These are phyloP conservation scores for Dichomitus squalens DNA, from an alignment of 1,284 basidiomycete genomes.

Conservation along the genomic window DNA sequence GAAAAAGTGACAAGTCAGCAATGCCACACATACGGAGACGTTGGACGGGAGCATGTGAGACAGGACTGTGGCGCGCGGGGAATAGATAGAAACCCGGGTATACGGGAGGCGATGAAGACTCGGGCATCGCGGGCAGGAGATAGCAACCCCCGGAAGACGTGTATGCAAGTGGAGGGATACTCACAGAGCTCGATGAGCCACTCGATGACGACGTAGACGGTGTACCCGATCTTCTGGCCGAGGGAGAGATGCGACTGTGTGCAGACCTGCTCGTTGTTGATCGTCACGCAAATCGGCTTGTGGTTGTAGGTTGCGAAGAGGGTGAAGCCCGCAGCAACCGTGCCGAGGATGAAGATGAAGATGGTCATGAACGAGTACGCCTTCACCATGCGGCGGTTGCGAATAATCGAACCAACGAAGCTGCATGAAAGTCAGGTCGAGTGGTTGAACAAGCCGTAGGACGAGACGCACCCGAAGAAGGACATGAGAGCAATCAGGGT, in stretches of 20 bases:
- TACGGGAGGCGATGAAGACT: not conserved
- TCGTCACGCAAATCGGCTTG: slow-evolving; percentile 27
- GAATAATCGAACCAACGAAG: slow-evolving; percentile 50
- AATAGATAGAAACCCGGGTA: not conserved
- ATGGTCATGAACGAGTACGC: slow-evolving; percentile 48
- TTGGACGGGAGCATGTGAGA: not conserved
- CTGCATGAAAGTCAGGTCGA: slow-evolving; percentile 29
- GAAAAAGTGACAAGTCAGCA: slow-evolving; percentile 7
- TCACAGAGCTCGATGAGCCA: slow-evolving; percentile 55
- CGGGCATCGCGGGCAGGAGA: not conserved
- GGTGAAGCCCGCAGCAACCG: slow-evolving; percentile 48
- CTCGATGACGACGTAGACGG: slow-evolving; percentile 33
- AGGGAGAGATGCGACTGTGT: slow-evolving; percentile 23
- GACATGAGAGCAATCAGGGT: slow-evolving; percentile 50
- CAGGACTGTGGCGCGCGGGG: not conserved
- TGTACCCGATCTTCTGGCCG: slow-evolving; percentile 31
- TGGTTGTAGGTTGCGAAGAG: slow-evolving; percentile 29
- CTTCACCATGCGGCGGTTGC: slow-evolving; percentile 49
- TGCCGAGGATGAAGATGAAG: slow-evolving; percentile 48
- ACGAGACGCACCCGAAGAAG: slow-evolving; percentile 49
- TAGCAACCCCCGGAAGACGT: not conserved
- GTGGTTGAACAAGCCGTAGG: no score
- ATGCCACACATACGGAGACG: not conserved
- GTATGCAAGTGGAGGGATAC: slow-evolving; percentile 28
- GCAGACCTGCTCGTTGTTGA: slow-evolving; percentile 21